Conservation (phyloP, 2,329 filamentous ascomycete species). For the Tolypocladium paradoxum region DNA sequence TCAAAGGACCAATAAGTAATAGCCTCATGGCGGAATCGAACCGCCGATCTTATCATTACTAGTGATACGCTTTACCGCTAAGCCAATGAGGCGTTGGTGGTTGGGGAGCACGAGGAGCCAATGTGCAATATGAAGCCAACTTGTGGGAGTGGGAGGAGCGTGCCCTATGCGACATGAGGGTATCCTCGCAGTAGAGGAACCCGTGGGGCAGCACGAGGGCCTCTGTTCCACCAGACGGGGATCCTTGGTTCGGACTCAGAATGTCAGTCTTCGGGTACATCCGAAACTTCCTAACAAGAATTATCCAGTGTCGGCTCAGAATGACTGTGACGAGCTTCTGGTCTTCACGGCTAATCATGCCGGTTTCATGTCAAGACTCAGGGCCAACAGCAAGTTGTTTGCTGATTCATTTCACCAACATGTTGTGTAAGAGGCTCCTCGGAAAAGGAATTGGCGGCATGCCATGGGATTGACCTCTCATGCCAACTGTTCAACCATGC, state of each 20-base stretch:
- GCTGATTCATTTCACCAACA: neutral
- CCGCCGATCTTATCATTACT: conserved; percentile 25
- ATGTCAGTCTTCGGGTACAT: neutral
- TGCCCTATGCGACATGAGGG: neutral
- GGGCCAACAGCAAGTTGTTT: neutral
- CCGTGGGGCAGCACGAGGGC: neutral
- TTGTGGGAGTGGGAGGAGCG: neutral
- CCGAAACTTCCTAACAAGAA: neutral
- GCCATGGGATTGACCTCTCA: neutral
- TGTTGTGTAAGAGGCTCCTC: neutral
- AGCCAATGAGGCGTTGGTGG: conserved; percentile 18
- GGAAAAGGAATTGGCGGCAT: no score
- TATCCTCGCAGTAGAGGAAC: neutral
- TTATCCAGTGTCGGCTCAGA: neutral
- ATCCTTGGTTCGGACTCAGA: neutral
- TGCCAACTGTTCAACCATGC: no score
- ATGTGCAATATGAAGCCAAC: conserved; percentile 1
- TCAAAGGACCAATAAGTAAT: neutral
- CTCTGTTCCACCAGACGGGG: neutral
- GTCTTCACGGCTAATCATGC: neutral
- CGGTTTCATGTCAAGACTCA: neutral
- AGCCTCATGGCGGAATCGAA: conserved; percentile 25
- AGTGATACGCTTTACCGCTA: conserved; percentile 26
- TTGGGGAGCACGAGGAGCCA: neutral
- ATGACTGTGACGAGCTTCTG: neutral